Evolutionary conservation across 306 rosid genomes (phyloP), one percentile per base, ranked within the genome.

Genomic region (Comarum palustre): DNA sequence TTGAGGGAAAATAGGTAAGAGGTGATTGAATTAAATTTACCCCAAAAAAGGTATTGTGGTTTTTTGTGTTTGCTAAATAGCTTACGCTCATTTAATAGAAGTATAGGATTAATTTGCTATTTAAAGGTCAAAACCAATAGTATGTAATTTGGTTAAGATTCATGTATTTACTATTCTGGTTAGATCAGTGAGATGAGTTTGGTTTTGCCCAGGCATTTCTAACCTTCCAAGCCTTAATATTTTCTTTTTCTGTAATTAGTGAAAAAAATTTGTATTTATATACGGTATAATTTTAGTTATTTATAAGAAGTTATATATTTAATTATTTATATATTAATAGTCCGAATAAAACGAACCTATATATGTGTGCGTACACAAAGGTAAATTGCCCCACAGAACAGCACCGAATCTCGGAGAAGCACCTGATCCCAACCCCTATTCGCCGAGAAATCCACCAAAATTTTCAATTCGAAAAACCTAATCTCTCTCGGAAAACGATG

Each of bases 101-200:
- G 81, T 65, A 54, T 50, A 75, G 55, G 54, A 71, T n/a, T n/a
- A n/a, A n/a, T 76, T 73, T 77, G 13, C 41, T 72, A 59, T 20
- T 20, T n/a, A n/a, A 38, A 52, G 62, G 72, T 20, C 38, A 11
- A 15, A 39, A 51, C 73, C 76, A n/a, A n/a, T n/a, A 46, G 74
- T 76, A 41, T 51, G 68, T 20, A 57, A 25, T 57, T 31, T 54
- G 64, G 75, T 59, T 38, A 41, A 51, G 72, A 70, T 42, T 38
- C 48, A 38, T 73, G 73, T 68, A 51, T 81, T 76, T 75, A 55
- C 88, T 78, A 81, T 79, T 84, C 80, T 83, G 82, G 85, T 71
- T 63, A 55, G 57, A 66, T 55, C 39, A 4, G 31, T 29, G 2
- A 1, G 66, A 41, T 6, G 14, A 16, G 3, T 57, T 54, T 48